These are phyloP conservation scores for Penicillium fuscoglaucum DNA, from an alignment of 2,329 filamentous ascomycete species.

Conservation along the genomic window DNA sequence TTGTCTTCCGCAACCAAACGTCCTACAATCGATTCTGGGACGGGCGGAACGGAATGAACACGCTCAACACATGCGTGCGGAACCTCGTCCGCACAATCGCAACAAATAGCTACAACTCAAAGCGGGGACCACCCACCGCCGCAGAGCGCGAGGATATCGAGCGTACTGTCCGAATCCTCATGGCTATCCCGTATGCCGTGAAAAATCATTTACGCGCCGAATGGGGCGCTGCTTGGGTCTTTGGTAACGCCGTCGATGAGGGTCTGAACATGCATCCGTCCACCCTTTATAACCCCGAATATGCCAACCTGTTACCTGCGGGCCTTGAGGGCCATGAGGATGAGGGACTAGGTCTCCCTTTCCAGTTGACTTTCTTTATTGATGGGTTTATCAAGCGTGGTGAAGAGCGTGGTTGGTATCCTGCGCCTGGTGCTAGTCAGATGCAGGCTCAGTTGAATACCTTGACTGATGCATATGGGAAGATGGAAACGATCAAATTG, in stretches of 20 bases:
- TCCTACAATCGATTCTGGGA: slow-evolving; percentile 67
- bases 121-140: slow-evolving; percentile 33
- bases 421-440: slow-evolving; percentile 59
- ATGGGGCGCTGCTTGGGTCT: slow-evolving; percentile 53
- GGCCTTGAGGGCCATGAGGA: slow-evolving; percentile 57
- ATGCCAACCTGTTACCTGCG: slow-evolving; percentile 52
- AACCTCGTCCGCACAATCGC: slow-evolving; percentile 60
- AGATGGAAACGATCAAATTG: slow-evolving; percentile 65
- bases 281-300: slow-evolving; percentile 48
- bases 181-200: slow-evolving; percentile 63
- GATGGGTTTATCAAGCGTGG: slow-evolving; percentile 62
- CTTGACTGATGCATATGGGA: slow-evolving; percentile 59
- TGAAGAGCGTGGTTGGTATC: slow-evolving; percentile 58
- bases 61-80: slow-evolving; percentile 58
- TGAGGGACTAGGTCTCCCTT: slow-evolving; percentile 58
- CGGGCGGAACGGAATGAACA: slow-evolving; percentile 57
- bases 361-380: slow-evolving; percentile 62
- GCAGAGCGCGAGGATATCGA: slow-evolving; percentile 59
- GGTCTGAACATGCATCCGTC: slow-evolving; percentile 32
- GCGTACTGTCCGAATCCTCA: slow-evolving; percentile 57
- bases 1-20: slow-evolving; percentile 66
- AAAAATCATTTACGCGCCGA: slow-evolving; percentile 66
- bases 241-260: slow-evolving; percentile 29
- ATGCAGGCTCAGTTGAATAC: slow-evolving; percentile 60
- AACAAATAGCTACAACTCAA: slow-evolving; percentile 46